phyloP scores from a whole-genome alignment of 306 rosid genomes.

The Casuarina equisetifolia region DNA sequence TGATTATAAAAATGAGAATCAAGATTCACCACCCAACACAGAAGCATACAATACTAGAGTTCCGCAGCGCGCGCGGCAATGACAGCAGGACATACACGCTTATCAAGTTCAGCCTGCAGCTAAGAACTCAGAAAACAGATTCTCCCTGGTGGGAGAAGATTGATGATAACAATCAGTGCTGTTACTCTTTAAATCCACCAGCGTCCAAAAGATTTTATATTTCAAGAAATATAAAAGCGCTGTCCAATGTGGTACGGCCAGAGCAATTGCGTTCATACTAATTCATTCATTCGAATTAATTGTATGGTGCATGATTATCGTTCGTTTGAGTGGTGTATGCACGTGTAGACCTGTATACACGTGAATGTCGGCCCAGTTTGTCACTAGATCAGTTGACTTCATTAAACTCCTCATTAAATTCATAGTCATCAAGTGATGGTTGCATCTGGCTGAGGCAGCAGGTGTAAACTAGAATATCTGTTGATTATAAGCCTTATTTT shows the following conservation, averaged over 20 bases:
- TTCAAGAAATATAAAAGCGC: background rate
- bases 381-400: slow-evolving; percentile 37
- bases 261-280: background rate
- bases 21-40: background rate
- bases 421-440: background rate
- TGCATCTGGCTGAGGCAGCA: slow-evolving; percentile 15
- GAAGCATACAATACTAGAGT: background rate
- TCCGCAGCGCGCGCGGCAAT: background rate
- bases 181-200: background rate
- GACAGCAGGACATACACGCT: background rate
- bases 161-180: too few species aligned
- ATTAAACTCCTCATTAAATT: slow-evolving; percentile 17
- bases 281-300: background rate
- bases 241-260: background rate
- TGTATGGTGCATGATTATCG: slow-evolving; percentile 21
- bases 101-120: slow-evolving; percentile 36
- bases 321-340: slow-evolving; percentile 40
- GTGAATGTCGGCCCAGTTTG: slow-evolving; percentile 39
- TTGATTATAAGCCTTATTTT: slow-evolving; percentile 15
- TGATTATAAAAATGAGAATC: background rate
- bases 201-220: background rate
- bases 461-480: slow-evolving; percentile 28
- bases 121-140: slow-evolving; percentile 29
- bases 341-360: slow-evolving; percentile 54
- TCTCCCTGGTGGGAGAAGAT: too few species aligned